A percentile compares a stretch with the other conserved stretches of the same genome.
These are phyloP conservation scores for Peniophora sp. DNA, from an alignment of 1,284 basidiomycete genomes.

Conservation along the genomic window DNA sequence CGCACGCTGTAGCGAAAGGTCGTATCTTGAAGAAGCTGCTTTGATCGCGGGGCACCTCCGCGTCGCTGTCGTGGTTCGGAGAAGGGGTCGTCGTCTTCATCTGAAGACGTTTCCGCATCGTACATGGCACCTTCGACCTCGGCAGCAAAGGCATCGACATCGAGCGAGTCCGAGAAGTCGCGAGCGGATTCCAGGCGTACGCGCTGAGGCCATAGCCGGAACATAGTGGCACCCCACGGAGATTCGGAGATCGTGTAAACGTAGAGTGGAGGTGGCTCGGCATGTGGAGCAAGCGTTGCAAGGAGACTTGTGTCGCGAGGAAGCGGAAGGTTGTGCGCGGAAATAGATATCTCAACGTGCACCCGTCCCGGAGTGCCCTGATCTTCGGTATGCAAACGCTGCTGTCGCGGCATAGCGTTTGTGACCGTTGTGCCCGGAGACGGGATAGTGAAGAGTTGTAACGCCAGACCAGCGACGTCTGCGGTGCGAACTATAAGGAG, in stretches of 20 bases:
- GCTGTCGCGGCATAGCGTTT: constrained; percentile 9
- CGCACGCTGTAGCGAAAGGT: constrained; percentile 11
- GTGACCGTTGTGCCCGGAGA: constrained; percentile 6
- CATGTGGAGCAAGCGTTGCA: constrained; percentile 18
- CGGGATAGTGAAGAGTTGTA: constrained; percentile 24
- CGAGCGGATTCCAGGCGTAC: constrained; percentile 6
- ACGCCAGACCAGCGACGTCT: constrained; percentile 15
- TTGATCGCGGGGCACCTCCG: background rate
- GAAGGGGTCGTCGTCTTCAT: constrained; percentile 4
- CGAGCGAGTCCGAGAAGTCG: constrained; percentile 4
- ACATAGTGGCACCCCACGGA: constrained; percentile 11
- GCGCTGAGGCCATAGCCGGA: constrained; percentile 10
- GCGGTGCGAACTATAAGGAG: constrained; percentile 46
- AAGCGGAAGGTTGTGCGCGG: constrained; percentile 34
- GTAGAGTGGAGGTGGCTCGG: constrained; percentile 41
- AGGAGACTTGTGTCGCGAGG: constrained; percentile 25
- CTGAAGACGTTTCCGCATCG: background rate
- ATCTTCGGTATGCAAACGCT: constrained; percentile 12
- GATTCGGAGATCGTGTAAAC: constrained; percentile 24
- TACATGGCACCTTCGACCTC: constrained; percentile 3
- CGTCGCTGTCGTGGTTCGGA: background rate
- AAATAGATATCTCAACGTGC: constrained; percentile 39
- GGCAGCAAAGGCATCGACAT: constrained; percentile 1
- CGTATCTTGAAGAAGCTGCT: constrained; percentile 6
- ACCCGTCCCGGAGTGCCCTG: constrained; percentile 12